Percentiles rank a stretch among this genome's conserved stretches.
These are phyloP conservation scores for Debaryomyces psychrophilus DNA, from an alignment of 1,139 yeast genomes.

Conservation along the genomic window DNA sequence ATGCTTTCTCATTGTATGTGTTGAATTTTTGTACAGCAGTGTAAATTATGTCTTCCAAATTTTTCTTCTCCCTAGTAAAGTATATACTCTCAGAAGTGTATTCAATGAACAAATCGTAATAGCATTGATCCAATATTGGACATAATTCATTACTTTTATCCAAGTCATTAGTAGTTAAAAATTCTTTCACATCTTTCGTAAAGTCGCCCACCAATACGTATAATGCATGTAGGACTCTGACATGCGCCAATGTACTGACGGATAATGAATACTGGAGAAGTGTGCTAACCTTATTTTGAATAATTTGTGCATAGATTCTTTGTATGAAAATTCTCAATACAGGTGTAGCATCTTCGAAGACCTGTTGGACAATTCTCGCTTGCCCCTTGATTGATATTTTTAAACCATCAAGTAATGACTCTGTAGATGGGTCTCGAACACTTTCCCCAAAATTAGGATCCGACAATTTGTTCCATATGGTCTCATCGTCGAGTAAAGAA, in stretches of 20 bases:
- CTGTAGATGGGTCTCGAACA: conserved; percentile 38
- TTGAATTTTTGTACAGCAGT: conserved; percentile 55
- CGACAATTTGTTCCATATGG: conserved; percentile 38
- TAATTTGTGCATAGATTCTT: conserved; percentile 75
- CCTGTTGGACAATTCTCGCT: conserved; percentile 71
- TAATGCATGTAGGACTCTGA: conserved; percentile 71
- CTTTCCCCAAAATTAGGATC: conserved; percentile 39
- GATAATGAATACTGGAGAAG: conserved; percentile 67
- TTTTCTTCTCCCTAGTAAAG: conserved; percentile 72
- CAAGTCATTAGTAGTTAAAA: conserved; percentile 50
- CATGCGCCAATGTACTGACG: conserved; percentile 71
- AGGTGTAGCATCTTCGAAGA: conserved; percentile 66
- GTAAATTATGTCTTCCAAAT: conserved; percentile 64
- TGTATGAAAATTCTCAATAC: conserved; percentile 75
- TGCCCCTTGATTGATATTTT: conserved; percentile 61
- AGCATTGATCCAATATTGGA: conserved; percentile 68
- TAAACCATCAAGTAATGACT: conserved; percentile 37
- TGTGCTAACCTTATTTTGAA: conserved; percentile 68
- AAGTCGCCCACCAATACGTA: conserved; percentile 64
- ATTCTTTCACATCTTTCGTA: conserved; percentile 67
- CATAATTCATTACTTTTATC: conserved; percentile 51
- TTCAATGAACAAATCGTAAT: conserved; percentile 71
- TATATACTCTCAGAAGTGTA: conserved; percentile 70
- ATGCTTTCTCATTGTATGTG: conserved; percentile 51
- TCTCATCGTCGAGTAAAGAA: conserved; percentile 41